These are phyloP conservation scores for Pseudopyrenochaeta lycopersici DNA, from an alignment of 2,329 filamentous ascomycete species.

Conservation along the genomic window DNA sequence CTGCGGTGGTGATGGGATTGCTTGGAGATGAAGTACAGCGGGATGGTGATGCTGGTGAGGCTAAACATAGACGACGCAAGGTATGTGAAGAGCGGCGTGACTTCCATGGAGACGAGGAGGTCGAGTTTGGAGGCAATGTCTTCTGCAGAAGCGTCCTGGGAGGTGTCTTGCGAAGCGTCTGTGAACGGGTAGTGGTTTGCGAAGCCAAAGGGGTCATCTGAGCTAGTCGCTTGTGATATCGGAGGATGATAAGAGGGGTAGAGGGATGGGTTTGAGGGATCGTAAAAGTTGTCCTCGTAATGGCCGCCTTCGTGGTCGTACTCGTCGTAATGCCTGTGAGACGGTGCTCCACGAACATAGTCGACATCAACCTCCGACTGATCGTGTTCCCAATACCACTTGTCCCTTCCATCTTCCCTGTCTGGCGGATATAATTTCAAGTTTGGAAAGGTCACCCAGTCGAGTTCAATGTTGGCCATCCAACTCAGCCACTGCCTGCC, in stretches of 20 bases:
- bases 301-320: conserved; percentile 44
- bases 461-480: conserved; percentile 42
- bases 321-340: conserved; percentile 41
- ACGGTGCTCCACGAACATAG: conserved; percentile 34
- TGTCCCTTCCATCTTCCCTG: conserved; percentile 26
- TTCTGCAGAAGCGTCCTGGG: conserved; percentile 22
- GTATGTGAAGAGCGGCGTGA: conserved; percentile 44
- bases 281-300: conserved; percentile 49
- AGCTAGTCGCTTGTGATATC: conserved; percentile 6
- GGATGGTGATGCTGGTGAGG: conserved; percentile 40
- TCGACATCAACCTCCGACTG: conserved; percentile 37
- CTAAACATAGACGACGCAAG: conserved; percentile 36
- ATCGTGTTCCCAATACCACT: conserved; percentile 39
- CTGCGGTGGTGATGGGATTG: conserved; percentile 31
- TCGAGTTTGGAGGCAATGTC: conserved; percentile 40
- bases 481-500: conserved; percentile 42
- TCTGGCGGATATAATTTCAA: conserved; percentile 43
- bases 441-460: conserved; percentile 49
- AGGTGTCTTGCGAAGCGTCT: conserved; percentile 26
- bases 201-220: conserved; percentile 41
- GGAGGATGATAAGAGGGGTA: conserved; percentile 36
- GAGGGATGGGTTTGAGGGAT: conserved; percentile 30
- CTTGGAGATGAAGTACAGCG: conserved; percentile 44
- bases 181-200: conserved; percentile 42
- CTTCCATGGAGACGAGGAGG: conserved; percentile 43